Evolutionary conservation across 2,329 filamentous ascomycete genomes (phyloP), one percentile per base, ranked within the genome.

Genomic region (Lachnellula subtilissima): DNA sequence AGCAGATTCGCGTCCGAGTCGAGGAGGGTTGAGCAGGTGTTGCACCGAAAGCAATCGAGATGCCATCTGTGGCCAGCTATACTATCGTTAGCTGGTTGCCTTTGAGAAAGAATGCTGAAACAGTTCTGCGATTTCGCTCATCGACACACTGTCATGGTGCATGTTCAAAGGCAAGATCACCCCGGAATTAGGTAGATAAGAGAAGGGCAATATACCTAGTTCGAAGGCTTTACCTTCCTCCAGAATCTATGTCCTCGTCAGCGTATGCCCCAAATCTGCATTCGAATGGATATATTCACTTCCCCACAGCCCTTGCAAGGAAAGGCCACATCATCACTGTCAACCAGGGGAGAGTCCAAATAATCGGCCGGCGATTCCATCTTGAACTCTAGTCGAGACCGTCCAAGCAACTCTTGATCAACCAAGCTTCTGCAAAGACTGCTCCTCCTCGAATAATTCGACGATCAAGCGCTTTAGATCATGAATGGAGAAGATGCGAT

Each of bases 191-290:
- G 14, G 22, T 17, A 45, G 25, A 17, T 8, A 11, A 12, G n/a
- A 46, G 43, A 36, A 50, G 53, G 35, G 43, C 56, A 61, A 75
- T 82, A 70, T 76, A 97, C 93, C 91, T 68, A 99, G 82, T 76
- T 99, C 94, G 69, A 96, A 99, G 52, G 94, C 94, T 75, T 97
- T 97, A 67, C 94, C 94, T 80, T 99, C 94, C 74, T 99, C 94
- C 19, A 99, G 82, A 64, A 97, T 96, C 91, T 97, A 72, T 50
- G 49, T 61, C 50, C 52, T 59, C 36, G 53, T 67, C 59, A 68
- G 67, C 55, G 53, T 55, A 55, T 52, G 25, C 50, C 51, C 56
- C 55, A 55, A 60, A 37, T 47, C 50, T 36, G 56, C 32, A 48
- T 58, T 53, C 50, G 59, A 61, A 60, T 67, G 67, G 52, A 70